Conservation (phyloP, 2,329 filamentous ascomycete species). For the Diaporthe sp. region DNA sequence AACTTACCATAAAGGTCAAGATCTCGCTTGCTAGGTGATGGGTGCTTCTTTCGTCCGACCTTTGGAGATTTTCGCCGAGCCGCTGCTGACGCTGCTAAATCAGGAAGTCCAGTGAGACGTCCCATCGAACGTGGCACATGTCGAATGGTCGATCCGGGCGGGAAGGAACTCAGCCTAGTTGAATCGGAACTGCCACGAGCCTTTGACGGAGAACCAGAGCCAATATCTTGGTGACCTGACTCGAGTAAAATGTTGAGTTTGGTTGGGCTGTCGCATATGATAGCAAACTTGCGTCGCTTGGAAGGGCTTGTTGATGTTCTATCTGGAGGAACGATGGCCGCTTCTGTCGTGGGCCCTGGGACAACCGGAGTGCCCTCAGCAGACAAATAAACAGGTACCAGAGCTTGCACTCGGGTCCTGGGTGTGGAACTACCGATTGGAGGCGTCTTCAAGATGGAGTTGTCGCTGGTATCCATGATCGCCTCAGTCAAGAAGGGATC, state of each 20-base stretch:
- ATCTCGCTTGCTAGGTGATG: conserved; percentile 58
- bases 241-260: background rate
- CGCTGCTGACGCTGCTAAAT: conserved; percentile 12
- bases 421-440: conserved; percentile 45
- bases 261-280: conserved; percentile 4
- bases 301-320: background rate
- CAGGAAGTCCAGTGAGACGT: conserved; percentile 33
- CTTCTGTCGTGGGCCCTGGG: background rate
- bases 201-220: background rate
- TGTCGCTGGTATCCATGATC: conserved; percentile 41
- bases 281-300: background rate
- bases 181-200: conserved; percentile 4
- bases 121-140: conserved; percentile 40
- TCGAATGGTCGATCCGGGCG: conserved; percentile 41
- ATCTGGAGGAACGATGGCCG: background rate
- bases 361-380: background rate
- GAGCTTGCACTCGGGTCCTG: conserved; percentile 20
- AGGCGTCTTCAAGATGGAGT: conserved; percentile 42
- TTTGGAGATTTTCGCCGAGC: background rate
- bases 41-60: conserved; percentile 56
- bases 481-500: conserved; percentile 53
- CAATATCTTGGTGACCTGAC: background rate
- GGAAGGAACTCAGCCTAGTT: conserved; percentile 36
- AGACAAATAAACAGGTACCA: background rate
- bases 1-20: conserved; percentile 51